Conservation (phyloP, 2,329 filamentous ascomycete species). For the Zasmidium angulare region DNA sequence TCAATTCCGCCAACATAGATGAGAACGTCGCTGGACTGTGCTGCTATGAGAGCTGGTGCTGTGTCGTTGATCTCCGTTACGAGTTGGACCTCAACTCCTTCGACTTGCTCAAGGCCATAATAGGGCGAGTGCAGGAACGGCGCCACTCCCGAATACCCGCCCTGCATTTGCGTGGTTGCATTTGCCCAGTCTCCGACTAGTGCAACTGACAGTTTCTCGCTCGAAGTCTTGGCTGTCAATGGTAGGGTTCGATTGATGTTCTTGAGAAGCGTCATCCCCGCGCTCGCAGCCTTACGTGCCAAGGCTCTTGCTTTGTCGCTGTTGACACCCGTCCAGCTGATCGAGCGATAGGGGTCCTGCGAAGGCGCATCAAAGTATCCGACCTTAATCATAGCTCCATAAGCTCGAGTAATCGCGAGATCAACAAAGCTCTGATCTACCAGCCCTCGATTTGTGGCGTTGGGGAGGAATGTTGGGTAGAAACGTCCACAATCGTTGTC, state of each 20-base stretch:
- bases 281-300: slow-evolving; percentile 51
- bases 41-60: slow-evolving; percentile 17
- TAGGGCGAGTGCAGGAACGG: slow-evolving; percentile 24
- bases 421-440: background rate
- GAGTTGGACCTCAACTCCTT: slow-evolving; percentile 13
- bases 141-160: slow-evolving; percentile 48
- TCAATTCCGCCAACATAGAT: slow-evolving; percentile 33
- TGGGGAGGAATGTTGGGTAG: slow-evolving; percentile 25
- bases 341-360: background rate
- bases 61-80: slow-evolving; percentile 21
- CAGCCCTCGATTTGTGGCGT: background rate
- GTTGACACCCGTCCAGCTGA: slow-evolving; percentile 45
- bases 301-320: slow-evolving; percentile 52
- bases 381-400: background rate
- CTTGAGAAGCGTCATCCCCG: slow-evolving; percentile 49
- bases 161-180: slow-evolving; percentile 54
- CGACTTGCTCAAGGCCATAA: slow-evolving; percentile 17
- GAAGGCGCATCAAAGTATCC: background rate
- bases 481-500: slow-evolving; percentile 52
- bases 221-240: slow-evolving; percentile 17
- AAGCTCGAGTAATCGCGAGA: background rate
- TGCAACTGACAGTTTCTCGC: slow-evolving; percentile 43
- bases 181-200: slow-evolving; percentile 59
- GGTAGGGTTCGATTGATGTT: slow-evolving; percentile 50
- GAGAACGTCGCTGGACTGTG: slow-evolving; percentile 21